A percentile compares a stretch with the other conserved stretches of the same genome.
Evolutionary conservation across 2,329 filamentous ascomycete species (phyloP).

Genomic region (Aureobasidium sp.): DNA sequence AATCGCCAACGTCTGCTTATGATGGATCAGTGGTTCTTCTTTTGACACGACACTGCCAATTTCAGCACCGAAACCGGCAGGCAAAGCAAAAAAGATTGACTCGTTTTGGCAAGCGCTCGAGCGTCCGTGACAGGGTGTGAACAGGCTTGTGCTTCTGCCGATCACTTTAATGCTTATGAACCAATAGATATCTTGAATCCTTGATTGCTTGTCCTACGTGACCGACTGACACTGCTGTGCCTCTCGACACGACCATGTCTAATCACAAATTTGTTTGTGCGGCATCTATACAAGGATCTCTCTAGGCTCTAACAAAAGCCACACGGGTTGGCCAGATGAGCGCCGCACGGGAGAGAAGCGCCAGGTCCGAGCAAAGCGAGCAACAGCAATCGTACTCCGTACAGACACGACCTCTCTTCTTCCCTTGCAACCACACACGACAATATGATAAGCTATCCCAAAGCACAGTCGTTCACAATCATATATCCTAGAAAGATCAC

Average conservation of each 20-base stretch:
- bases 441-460: neutral
- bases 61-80: neutral
- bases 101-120: constrained; percentile 1
- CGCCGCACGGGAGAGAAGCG: neutral
- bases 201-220: neutral
- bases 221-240: neutral
- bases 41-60: constrained; percentile 9
- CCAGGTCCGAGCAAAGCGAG: neutral
- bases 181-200: neutral
- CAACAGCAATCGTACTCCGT: neutral
- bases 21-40: neutral
- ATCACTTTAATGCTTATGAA: constrained; percentile 1
- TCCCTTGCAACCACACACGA: too few relatives aligned
- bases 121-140: constrained; percentile 5
- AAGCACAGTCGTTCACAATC: neutral
- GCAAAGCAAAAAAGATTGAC: neutral
- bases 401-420: neutral
- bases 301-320: neutral
- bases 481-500: neutral
- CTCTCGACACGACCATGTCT: neutral
- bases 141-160: constrained; percentile 3
- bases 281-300: neutral
- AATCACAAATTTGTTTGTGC: neutral
- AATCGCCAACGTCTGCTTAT: neutral
- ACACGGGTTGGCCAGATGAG: neutral